Base-by-base conservation (phyloP, 1,139 yeast species). In the Debaryomyces sp. region DNA sequence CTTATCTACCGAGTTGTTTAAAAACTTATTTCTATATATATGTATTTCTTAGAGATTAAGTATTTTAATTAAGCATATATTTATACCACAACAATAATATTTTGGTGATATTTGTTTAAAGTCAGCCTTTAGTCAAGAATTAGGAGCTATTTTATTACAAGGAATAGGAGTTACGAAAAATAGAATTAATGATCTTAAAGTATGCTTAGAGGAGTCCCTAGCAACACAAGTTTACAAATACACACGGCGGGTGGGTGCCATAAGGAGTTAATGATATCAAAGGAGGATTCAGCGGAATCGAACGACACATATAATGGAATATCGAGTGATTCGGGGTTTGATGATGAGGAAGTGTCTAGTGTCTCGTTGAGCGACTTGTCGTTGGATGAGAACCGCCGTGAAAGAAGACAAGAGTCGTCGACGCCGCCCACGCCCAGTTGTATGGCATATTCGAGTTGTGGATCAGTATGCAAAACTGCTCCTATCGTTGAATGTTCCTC, bases 361-460 rank as follows among this genome's bases (percentile, higher is more conserved):
- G 29, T 32, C 8, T 44, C 46, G 24, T 17, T 38, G 37, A 44
- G 46, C 40, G 46, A 44, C 27, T 44, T 44, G 13, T 44, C 46
- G 43, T 30, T 44, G 29, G 41, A 29, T 9, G 41, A 44, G 27
- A 26, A 18, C 15, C 30, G n/a, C 6, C 32, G 39, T 17, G 18
- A 13, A 13, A 37, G 41, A 12, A 22, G 30, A 18, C 43, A n/a
- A 26, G 42, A 37, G 33, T 29, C 38, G 6, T 37, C 29, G 21
- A 37, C 46, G 10, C 46, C 46, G 32, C 43, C 46, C 9, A 44
- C 43, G 4, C 41, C 46, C 21, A 27, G 12, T 9, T 44, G 43
- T 38, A 29, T 37, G 35, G 30, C 34, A n/a, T 41, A 44, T 35
- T 22, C 39, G 9, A 26, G 23, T 15, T 10, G 17, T 24, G 36